These are phyloP conservation scores for Handroanthus guayacan DNA, from an alignment of 257 asterid genomes.

Conservation along the genomic window DNA sequence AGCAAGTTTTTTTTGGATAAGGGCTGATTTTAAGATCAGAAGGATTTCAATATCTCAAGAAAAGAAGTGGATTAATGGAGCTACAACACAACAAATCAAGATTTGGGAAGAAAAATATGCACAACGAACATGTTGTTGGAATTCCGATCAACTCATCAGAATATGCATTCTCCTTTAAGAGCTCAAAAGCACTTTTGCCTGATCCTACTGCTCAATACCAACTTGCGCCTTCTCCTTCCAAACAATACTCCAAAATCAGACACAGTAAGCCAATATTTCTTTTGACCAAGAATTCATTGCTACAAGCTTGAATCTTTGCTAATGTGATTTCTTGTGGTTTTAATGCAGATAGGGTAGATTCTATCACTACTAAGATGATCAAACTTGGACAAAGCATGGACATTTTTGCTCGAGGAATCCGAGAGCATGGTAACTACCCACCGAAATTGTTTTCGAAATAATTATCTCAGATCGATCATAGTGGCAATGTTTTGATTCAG, in stretches of 20 bases:
- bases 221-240: constrained; percentile 27
- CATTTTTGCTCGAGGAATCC: constrained; percentile 51
- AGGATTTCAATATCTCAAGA: constrained; percentile 6
- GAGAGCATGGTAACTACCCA: constrained; percentile 47
- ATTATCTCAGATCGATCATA: background rate
- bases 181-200: constrained; percentile 15
- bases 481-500: background rate
- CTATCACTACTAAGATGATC: constrained; percentile 45
- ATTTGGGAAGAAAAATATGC: too few relatives aligned
- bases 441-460: background rate
- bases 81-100: too few relatives aligned
- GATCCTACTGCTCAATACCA: constrained; percentile 35
- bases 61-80: background rate
- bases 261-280: constrained; percentile 14
- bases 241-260: constrained; percentile 16
- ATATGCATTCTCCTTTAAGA: background rate
- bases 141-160: too few relatives aligned
- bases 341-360: constrained; percentile 46
- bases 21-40: too few relatives aligned
- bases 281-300: background rate
- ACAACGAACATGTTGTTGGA: too few relatives aligned
- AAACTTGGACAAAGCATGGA: constrained; percentile 50
- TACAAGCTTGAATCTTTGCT: background rate
- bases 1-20: background rate
- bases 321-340: background rate